Evolutionary conservation across 2,329 filamentous ascomycete species (phyloP).

Genomic region (Thielaviopsis euricoi): DNA sequence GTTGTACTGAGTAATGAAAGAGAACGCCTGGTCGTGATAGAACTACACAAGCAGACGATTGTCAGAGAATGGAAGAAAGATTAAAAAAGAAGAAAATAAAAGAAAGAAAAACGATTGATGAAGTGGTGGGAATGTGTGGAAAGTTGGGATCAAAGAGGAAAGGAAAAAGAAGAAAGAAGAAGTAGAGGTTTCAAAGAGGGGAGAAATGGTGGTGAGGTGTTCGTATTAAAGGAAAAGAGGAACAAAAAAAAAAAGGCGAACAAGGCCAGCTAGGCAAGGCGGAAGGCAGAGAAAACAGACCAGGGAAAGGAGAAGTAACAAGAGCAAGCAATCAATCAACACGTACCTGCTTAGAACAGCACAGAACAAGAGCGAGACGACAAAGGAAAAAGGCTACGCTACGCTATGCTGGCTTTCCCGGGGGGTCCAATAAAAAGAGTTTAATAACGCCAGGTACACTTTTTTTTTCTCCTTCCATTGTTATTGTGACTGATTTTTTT

Average conservation of each 20-base stretch:
- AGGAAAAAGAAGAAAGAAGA: slow-evolving; percentile 4
- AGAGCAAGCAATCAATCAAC: background rate
- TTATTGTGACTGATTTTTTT: background rate
- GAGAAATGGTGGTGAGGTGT: slow-evolving; percentile 10
- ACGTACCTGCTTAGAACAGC: background rate
- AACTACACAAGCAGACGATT: slow-evolving; percentile 2
- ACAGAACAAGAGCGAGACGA: background rate
- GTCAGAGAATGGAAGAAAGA: slow-evolving; percentile 7
- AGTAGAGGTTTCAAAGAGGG: slow-evolving; percentile 3
- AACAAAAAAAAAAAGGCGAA: background rate
- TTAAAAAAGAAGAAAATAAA: slow-evolving; percentile 1
- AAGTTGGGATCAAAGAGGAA: slow-evolving; percentile 10
- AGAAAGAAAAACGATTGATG: slow-evolving; percentile 1
- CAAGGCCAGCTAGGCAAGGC: slow-evolving; percentile 2
- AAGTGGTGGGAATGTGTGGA: background rate
- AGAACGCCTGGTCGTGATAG: slow-evolving; percentile 1
- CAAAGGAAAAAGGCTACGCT: background rate
- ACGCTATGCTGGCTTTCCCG: background rate
- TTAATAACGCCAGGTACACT: background rate
- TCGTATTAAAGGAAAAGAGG: slow-evolving; percentile 9
- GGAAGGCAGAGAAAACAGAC: background rate
- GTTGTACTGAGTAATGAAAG: slow-evolving; percentile 1
- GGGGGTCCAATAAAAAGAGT: background rate
- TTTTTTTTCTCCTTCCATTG: background rate
- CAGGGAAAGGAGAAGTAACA: background rate